phyloP scores from a whole-genome alignment of 2,329 filamentous ascomycete genomes.

The Nemania sp. region DNA sequence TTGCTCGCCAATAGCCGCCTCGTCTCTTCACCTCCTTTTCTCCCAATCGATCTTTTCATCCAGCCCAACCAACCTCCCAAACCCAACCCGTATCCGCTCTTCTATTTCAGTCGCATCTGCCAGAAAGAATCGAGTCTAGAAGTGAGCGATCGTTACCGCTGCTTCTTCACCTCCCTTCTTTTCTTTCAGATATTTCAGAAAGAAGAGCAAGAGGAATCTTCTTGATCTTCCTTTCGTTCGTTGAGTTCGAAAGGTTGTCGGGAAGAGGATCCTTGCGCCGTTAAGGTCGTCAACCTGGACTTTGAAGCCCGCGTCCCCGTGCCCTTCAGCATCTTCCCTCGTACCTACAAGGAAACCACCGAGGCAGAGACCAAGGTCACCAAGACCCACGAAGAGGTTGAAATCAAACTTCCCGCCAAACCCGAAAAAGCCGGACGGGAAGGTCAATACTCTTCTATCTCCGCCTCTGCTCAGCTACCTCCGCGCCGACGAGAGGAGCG shows the following conservation, averaged over 20 bases:
- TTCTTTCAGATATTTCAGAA: constrained; percentile 59
- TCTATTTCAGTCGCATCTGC: constrained; percentile 48
- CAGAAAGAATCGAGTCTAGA: constrained; percentile 54
- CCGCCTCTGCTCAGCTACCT: constrained; percentile 71
- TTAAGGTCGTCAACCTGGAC: constrained; percentile 96
- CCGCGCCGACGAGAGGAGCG: constrained; percentile 69
- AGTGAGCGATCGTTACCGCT: constrained; percentile 50
- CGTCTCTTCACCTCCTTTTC: constrained; percentile 51
- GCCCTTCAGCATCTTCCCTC: constrained; percentile 99
- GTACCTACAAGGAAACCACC: constrained; percentile 83
- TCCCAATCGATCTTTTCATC: constrained; percentile 45
- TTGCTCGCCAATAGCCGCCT: constrained; percentile 50
- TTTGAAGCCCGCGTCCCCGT: constrained; percentile 99
- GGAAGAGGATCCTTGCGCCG: constrained; percentile 60
- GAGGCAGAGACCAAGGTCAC: constrained; percentile 66
- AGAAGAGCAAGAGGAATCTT: constrained; percentile 75
- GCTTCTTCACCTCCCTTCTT: constrained; percentile 56
- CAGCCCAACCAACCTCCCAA: constrained; percentile 42
- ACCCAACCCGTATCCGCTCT: constrained; percentile 52
- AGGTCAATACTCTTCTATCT: constrained; percentile 87
- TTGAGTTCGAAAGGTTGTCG: constrained; percentile 57
- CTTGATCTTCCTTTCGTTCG: constrained; percentile 72
- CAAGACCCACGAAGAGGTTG: constrained; percentile 87
- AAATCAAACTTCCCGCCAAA: constrained; percentile 76
- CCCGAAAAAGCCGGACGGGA: constrained; percentile 93